Percentiles rank a stretch among this genome's conserved stretches.
phyloP scores from a whole-genome alignment of 306 rosid genomes.

The Cicer pinnatifidum region DNA sequence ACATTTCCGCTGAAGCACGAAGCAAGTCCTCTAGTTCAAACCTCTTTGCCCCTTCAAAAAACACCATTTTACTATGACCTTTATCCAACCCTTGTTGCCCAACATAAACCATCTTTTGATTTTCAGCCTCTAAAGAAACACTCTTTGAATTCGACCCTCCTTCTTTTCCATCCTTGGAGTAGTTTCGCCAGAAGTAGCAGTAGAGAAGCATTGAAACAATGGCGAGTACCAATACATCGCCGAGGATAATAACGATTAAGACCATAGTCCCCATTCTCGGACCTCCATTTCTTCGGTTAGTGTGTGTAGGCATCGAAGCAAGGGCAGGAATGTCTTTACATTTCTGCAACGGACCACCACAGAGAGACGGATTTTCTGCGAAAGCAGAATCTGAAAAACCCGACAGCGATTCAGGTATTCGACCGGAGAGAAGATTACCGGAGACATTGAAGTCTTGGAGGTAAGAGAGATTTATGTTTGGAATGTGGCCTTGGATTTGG shows the following conservation, averaged over 20 bases:
- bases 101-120: slow-evolving; percentile 66
- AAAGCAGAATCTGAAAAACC: slow-evolving; percentile 64
- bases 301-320: slow-evolving; percentile 54
- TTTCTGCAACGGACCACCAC: slow-evolving; percentile 64
- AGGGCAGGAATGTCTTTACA: slow-evolving; percentile 54
- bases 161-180: slow-evolving; percentile 41
- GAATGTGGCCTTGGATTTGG: slow-evolving; percentile 58
- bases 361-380: slow-evolving; percentile 55
- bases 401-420: slow-evolving; percentile 64
- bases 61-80: slow-evolving; percentile 64
- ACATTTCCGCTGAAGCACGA: slow-evolving; percentile 88
- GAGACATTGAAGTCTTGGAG: slow-evolving; percentile 77
- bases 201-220: slow-evolving; percentile 69
- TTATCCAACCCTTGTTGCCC: slow-evolving; percentile 55
- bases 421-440: slow-evolving; percentile 59
- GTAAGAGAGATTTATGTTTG: slow-evolving; percentile 50
- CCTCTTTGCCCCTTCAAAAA: slow-evolving; percentile 73
- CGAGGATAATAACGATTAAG: slow-evolving; percentile 62
- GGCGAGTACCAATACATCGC: slow-evolving; percentile 62
- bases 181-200: slow-evolving; percentile 69
- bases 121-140: slow-evolving; percentile 52
- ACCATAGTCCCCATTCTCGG: slow-evolving; percentile 57
- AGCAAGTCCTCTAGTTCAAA: slow-evolving; percentile 85
- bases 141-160: slow-evolving; percentile 46
- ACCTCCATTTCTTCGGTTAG: slow-evolving; percentile 19